These are phyloP conservation scores for Marchantia polymorpha DNA, from an alignment of 225 moss, liverwort and hornwort species.

Conservation along the genomic window DNA sequence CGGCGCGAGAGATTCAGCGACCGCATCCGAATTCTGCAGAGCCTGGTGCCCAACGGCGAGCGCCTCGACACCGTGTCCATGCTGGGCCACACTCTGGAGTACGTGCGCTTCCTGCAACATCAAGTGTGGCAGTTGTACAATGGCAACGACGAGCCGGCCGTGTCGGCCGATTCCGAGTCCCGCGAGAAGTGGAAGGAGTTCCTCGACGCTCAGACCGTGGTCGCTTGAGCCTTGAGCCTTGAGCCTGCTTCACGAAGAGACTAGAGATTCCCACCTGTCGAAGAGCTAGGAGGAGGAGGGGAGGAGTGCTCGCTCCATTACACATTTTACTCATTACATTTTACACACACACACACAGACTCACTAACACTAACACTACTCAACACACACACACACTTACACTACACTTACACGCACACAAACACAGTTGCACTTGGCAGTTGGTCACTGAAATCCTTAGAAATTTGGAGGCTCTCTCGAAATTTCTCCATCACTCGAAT, in stretches of 20 bases:
- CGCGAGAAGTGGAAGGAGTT: conserved; percentile 98
- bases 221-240: conserved; percentile 16
- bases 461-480: conserved; percentile 3
- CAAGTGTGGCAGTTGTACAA: conserved; percentile 98
- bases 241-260: neutral
- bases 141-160: conserved; percentile 60
- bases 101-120: conserved; percentile 92
- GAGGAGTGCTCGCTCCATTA: neutral
- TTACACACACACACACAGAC: neutral
- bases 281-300: neutral
- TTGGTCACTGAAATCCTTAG: conserved; percentile 8
- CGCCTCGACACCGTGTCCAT: conserved; percentile 95
- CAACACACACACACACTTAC: too few species aligned
- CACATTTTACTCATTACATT: neutral
- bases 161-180: conserved; percentile 44
- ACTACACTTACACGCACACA: too few species aligned
- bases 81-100: conserved; percentile 94
- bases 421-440: neutral
- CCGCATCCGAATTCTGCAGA: conserved; percentile 85
- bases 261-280: neutral
- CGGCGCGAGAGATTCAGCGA: conserved; percentile 94
- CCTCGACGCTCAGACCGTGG: conserved; percentile 47
- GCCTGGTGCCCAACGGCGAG: conserved; percentile 93
- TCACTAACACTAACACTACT: too few species aligned
- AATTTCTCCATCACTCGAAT: neutral